These are phyloP conservation scores for Pseudogymnoascus sp. DNA, from an alignment of 2,329 filamentous ascomycete genomes.

Conservation along the genomic window DNA sequence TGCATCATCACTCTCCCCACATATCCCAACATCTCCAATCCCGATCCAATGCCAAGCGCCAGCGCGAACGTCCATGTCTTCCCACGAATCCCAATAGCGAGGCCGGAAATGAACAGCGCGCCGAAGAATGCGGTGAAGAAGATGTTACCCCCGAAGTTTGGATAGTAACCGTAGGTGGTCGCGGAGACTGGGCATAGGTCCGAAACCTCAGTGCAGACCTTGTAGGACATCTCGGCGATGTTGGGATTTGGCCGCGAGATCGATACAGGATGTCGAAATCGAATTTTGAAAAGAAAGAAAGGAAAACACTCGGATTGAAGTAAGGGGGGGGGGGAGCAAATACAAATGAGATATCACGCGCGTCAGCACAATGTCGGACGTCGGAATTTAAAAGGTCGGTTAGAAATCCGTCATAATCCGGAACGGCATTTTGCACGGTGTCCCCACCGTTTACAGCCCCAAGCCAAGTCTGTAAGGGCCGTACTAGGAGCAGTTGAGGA, in stretches of 20 bases:
- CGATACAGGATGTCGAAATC: not conserved
- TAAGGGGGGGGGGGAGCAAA: not conserved
- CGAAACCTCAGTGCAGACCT: slow-evolving; percentile 1
- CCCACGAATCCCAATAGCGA: slow-evolving; percentile 39
- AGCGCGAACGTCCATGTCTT: slow-evolving; percentile 47
- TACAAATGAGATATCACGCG: not conserved
- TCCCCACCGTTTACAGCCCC: not conserved
- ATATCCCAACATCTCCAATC: slow-evolving; percentile 48
- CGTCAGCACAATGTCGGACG: not conserved
- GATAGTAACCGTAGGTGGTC: slow-evolving; percentile 41
- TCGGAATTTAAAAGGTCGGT: slow-evolving; percentile 3
- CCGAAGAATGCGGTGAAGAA: slow-evolving; percentile 46
- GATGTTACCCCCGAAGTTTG: slow-evolving; percentile 46
- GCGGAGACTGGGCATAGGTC: not conserved
- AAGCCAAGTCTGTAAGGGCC: not conserved
- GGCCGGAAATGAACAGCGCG: slow-evolving; percentile 33
- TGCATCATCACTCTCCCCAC: slow-evolving; percentile 42
- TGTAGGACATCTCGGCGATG: slow-evolving; percentile 1
- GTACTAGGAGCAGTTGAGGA: not conserved
- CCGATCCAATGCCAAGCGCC: slow-evolving; percentile 40
- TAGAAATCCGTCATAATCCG: not conserved
- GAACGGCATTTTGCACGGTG: not conserved
- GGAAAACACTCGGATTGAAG: not conserved
- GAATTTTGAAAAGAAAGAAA: not conserved
- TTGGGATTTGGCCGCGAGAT: not conserved